phyloP scores from a whole-genome alignment of 2,329 filamentous ascomycete species.

The Pseudogymnoascus sp. region DNA sequence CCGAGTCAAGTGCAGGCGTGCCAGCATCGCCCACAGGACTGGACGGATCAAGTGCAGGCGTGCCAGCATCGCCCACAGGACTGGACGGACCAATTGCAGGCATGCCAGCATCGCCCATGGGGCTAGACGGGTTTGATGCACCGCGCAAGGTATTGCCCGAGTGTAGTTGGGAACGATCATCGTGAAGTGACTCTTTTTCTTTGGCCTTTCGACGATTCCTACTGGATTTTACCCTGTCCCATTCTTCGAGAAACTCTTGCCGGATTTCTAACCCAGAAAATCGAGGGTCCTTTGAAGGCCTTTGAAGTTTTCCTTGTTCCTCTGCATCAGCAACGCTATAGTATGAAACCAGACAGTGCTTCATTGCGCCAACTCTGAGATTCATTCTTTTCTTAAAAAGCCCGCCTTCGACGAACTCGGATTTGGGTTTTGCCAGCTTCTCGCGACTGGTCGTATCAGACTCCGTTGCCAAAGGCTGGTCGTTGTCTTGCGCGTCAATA shows the following conservation, averaged over 20 bases:
- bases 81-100: neutral
- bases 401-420: conserved; percentile 67
- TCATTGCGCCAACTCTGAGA: conserved; percentile 63
- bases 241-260: conserved; percentile 34
- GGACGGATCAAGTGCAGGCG: neutral
- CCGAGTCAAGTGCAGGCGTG: neutral
- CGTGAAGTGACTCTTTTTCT: neutral
- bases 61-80: neutral
- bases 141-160: too few relatives aligned
- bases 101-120: neutral
- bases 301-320: conserved; percentile 43
- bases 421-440: neutral
- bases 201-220: neutral
- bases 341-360: conserved; percentile 83
- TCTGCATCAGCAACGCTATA: conserved; percentile 77
- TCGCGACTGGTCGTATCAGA: neutral
- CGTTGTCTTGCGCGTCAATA: neutral
- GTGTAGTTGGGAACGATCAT: neutral
- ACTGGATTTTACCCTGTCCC: neutral
- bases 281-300: conserved; percentile 47
- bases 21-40: neutral
- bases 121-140: too few relatives aligned
- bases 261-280: conserved; percentile 47
- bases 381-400: conserved; percentile 92
- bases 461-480: neutral